Conservation (phyloP, 345 rosid genomes). For the Melaleuca quinquenervia region DNA sequence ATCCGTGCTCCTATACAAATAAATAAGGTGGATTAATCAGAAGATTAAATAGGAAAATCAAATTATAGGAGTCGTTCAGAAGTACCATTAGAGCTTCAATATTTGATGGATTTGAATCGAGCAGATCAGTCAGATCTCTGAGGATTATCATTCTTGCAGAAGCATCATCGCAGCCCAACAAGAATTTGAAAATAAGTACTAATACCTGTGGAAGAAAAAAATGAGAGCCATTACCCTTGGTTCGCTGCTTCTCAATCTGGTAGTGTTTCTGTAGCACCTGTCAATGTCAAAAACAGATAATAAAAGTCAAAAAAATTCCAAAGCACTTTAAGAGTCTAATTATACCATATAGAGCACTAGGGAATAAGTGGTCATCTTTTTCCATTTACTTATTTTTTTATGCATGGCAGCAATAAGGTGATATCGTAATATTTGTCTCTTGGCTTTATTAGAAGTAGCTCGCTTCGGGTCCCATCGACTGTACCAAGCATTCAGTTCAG, state of each 20-base stretch:
- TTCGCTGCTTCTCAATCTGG: slow-evolving; percentile 51
- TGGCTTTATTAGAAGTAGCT: too few species aligned
- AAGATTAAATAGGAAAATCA: background rate
- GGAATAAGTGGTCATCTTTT: background rate
- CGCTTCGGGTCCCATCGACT: too few species aligned
- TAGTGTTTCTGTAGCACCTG: slow-evolving; percentile 80
- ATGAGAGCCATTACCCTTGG: slow-evolving; percentile 50
- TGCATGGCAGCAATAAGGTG: too few species aligned
- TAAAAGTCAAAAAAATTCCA: background rate
- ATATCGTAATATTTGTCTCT: too few species aligned
- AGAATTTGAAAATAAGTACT: slow-evolving; percentile 60
- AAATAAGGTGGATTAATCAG: background rate
- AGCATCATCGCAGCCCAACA: slow-evolving; percentile 53
- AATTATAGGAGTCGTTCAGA: background rate
- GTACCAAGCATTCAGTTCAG: too few species aligned
- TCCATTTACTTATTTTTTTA: background rate
- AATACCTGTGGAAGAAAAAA: slow-evolving; percentile 82
- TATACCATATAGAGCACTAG: background rate
- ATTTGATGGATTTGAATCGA: slow-evolving; percentile 80
- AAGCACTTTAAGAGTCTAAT: background rate
- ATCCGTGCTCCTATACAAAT: slow-evolving; percentile 68
- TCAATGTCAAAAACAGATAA: slow-evolving; percentile 1
- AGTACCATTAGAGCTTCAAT: slow-evolving; percentile 89
- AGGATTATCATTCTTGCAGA: slow-evolving; percentile 60
- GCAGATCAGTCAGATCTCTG: slow-evolving; percentile 69